These are phyloP conservation scores for Stellera chamaejasme DNA, from an alignment of 345 rosid species.

Conservation along the genomic window DNA sequence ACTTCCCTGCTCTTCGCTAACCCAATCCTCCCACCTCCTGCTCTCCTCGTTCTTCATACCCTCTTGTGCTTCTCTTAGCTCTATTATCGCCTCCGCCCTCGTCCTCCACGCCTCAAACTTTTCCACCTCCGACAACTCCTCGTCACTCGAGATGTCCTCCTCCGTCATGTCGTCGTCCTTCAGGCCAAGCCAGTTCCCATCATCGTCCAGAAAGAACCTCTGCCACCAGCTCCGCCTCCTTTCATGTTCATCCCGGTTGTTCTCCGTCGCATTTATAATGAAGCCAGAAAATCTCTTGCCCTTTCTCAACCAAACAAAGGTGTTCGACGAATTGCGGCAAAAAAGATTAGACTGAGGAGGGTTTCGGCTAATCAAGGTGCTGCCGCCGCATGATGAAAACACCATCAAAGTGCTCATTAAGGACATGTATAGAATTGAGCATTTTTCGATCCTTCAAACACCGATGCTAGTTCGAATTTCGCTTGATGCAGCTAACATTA, in stretches of 20 bases:
- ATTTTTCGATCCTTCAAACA: constrained; percentile 24
- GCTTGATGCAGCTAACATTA: constrained; percentile 10
- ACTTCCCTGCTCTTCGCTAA: constrained; percentile 37
- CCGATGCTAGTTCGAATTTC: no score
- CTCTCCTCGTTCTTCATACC: constrained; percentile 59
- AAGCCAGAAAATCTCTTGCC: constrained; percentile 32
- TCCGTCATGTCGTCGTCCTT: constrained; percentile 49
- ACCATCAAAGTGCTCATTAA: constrained; percentile 69
- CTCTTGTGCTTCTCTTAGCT: constrained; percentile 80
- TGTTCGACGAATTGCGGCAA: constrained; percentile 14
- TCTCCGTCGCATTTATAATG: constrained; percentile 35
- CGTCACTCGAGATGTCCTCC: constrained; percentile 26
- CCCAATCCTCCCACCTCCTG: constrained; percentile 96
- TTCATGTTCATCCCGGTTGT: constrained; percentile 14
- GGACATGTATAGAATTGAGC: constrained; percentile 35
- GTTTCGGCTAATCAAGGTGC: constrained; percentile 28
- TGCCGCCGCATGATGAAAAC: constrained; percentile 26
- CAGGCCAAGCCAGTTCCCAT: constrained; percentile 84
- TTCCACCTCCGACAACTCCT: constrained; percentile 41
- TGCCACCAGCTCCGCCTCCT: constrained; percentile 76
- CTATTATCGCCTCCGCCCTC: constrained; percentile 85
- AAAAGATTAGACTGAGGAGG: constrained; percentile 9
- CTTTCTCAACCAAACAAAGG: constrained; percentile 14
- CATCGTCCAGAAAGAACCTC: constrained; percentile 67
- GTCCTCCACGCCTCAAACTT: constrained; percentile 91